Percentiles rank a stretch among this genome's conserved stretches.
Conservation (phyloP, 768 basidiomycete species). For the Trametes meyenii region DNA sequence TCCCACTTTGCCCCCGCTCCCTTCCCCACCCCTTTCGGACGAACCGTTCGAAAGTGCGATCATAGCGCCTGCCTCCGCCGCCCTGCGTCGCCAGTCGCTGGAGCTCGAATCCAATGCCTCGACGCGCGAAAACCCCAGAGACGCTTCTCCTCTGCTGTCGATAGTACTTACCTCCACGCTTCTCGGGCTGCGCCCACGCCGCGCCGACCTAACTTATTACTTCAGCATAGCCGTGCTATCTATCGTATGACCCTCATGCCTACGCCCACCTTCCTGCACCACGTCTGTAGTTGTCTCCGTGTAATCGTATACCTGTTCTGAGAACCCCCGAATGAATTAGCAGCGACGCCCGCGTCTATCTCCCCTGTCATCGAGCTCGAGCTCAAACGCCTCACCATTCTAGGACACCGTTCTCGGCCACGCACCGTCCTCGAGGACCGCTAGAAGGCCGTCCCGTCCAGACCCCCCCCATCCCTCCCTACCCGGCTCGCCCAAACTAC, state of each 20-base stretch:
- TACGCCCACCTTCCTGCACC: not conserved
- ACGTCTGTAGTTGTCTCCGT: not conserved
- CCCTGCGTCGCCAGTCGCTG: too few relatives aligned
- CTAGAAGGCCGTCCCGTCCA: too few relatives aligned
- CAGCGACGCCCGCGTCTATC: too few relatives aligned
- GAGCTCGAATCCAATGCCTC: not conserved
- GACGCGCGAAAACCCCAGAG: not conserved
- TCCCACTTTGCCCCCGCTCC: conserved; percentile 12
- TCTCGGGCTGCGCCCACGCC: not conserved
- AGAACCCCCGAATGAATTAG: too few relatives aligned
- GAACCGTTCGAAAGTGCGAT: not conserved
- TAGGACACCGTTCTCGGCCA: too few relatives aligned
- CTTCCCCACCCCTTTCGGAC: not conserved
- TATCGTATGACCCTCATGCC: not conserved
- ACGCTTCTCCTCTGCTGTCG: not conserved
- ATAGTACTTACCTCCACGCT: not conserved
- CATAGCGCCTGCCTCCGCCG: not conserved
- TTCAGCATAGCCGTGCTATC: not conserved
- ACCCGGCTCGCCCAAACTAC: too few relatives aligned
- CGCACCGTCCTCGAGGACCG: too few relatives aligned
- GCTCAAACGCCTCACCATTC: too few relatives aligned
- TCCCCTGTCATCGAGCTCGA: too few relatives aligned
- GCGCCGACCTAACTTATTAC: conserved; percentile 2
- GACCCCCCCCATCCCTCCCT: too few relatives aligned
- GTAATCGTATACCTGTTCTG: not conserved